Evolutionary conservation across 202 grass and related monocot species (phyloP).

Genomic region (Sporobolus alterniflorus): DNA sequence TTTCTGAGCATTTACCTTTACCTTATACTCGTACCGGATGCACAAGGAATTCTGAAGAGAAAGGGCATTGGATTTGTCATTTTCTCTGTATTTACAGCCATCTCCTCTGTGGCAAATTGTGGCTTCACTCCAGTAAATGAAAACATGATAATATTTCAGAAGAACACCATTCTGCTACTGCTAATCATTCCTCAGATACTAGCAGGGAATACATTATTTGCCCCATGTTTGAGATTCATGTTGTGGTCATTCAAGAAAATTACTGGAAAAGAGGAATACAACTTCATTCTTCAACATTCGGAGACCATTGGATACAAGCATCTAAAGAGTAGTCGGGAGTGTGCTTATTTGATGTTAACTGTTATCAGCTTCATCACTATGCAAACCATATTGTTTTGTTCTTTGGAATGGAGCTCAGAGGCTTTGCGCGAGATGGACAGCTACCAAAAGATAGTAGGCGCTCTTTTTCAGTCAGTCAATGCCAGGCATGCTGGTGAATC

Average conservation of each 20-base stretch:
- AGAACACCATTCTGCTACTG: conserved; percentile 63
- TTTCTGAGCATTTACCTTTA: conserved; percentile 61
- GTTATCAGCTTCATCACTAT: conserved; percentile 49
- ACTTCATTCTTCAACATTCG: conserved; percentile 57
- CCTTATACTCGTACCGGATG: conserved; percentile 49
- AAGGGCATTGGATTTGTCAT: conserved; percentile 52
- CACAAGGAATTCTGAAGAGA: conserved; percentile 43
- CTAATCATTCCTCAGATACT: conserved; percentile 75
- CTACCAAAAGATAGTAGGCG: conserved; percentile 57
- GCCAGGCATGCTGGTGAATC: conserved; percentile 80
- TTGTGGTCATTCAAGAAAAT: conserved; percentile 61
- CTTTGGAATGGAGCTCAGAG: conserved; percentile 65
- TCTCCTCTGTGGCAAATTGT: conserved; percentile 81
- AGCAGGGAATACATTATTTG: conserved; percentile 65
- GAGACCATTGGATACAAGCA: conserved; percentile 43
- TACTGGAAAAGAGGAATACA: conserved; percentile 54
- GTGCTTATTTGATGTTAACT: conserved; percentile 43
- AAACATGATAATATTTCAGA: conserved; percentile 81
- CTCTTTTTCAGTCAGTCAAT: conserved; percentile 68
- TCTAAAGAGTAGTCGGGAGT: conserved; percentile 50
- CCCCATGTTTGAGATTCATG: conserved; percentile 69
- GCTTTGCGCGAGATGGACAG: conserved; percentile 55
- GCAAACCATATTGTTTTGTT: conserved; percentile 60
- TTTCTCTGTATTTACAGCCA: conserved; percentile 68
- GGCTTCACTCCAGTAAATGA: conserved; percentile 87